These are phyloP conservation scores for Fusarium luffae DNA, from an alignment of 2,329 filamentous ascomycete genomes.

Conservation along the genomic window DNA sequence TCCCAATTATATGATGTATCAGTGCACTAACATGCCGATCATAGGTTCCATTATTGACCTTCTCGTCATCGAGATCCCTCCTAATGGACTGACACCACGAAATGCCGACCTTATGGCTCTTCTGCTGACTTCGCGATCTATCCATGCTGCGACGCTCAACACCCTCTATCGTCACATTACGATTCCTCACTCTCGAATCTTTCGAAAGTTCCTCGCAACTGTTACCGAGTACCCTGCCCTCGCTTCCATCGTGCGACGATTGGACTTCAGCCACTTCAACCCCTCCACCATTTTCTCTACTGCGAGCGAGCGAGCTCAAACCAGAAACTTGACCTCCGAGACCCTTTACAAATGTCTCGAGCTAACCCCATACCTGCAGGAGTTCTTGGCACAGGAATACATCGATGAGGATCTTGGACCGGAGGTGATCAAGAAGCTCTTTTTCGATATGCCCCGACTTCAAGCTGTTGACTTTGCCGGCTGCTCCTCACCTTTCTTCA, in stretches of 20 bases:
- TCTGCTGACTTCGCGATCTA: constrained; percentile 77
- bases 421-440: constrained; percentile 76
- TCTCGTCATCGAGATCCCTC: constrained; percentile 77
- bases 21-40: constrained; percentile 38
- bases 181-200: constrained; percentile 84
- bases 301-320: constrained; percentile 77
- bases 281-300: constrained; percentile 80
- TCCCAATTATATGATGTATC: constrained; percentile 24
- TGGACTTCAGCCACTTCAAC: constrained; percentile 90
- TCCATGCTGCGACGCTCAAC: constrained; percentile 78
- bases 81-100: constrained; percentile 77
- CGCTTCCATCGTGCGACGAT: constrained; percentile 78
- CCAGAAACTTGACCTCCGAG: constrained; percentile 78
- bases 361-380: constrained; percentile 77
- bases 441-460: constrained; percentile 72
- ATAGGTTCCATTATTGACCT: constrained; percentile 79
- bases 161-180: constrained; percentile 84
- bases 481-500: constrained; percentile 76
- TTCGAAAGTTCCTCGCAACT: constrained; percentile 81
- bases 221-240: constrained; percentile 73
- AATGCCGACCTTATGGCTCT: constrained; percentile 83
- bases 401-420: constrained; percentile 78
- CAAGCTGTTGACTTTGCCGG: constrained; percentile 81
- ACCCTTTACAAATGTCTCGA: constrained; percentile 78
- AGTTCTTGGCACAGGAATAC: constrained; percentile 84